Percentiles rank a stretch among this genome's conserved stretches.
Evolutionary conservation across 495 filamentous ascomycete species (phyloP).

Genomic region (Aspergillus conjunctus): DNA sequence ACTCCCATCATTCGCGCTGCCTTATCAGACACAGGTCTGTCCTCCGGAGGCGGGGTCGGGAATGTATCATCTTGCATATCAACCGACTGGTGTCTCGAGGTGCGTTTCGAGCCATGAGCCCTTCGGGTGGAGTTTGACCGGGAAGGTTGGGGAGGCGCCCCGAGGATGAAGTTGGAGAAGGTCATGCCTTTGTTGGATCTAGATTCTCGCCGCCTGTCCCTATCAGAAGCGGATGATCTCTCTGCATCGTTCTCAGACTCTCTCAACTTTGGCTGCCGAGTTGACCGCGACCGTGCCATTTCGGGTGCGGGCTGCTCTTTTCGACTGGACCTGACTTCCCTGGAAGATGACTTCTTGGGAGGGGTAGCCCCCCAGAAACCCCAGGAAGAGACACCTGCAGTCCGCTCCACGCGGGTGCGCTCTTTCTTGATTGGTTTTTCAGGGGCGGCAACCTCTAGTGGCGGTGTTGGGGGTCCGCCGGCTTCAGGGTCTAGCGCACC

Average conservation of each 20-base stretch:
- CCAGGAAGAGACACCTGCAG: slow-evolving; percentile 53
- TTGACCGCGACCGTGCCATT: slow-evolving; percentile 53
- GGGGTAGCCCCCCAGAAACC: slow-evolving; percentile 59
- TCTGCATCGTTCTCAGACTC: slow-evolving; percentile 53
- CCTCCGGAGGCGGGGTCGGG: slow-evolving; percentile 57
- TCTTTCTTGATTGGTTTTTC: slow-evolving; percentile 59
- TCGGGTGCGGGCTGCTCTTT: slow-evolving; percentile 33
- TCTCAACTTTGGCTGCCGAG: slow-evolving; percentile 40
- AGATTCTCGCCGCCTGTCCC: slow-evolving; percentile 45
- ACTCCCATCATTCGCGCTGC: slow-evolving; percentile 64
- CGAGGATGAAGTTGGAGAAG: slow-evolving; percentile 57
- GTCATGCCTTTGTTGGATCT: slow-evolving; percentile 50
- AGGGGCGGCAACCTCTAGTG: slow-evolving; percentile 50
- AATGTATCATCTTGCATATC: slow-evolving; percentile 52
- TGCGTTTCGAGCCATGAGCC: slow-evolving; percentile 39
- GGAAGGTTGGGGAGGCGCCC: slow-evolving; percentile 45
- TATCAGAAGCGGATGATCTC: slow-evolving; percentile 58
- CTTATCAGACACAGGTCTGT: slow-evolving; percentile 53
- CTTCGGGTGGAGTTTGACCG: slow-evolving; percentile 53
- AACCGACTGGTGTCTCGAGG: slow-evolving; percentile 52
- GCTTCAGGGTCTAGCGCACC: slow-evolving; percentile 28
- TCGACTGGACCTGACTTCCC: slow-evolving; percentile 38
- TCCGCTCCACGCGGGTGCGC: slow-evolving; percentile 57
- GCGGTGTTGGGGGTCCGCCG: slow-evolving; percentile 53
- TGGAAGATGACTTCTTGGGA: slow-evolving; percentile 51